phyloP scores from a whole-genome alignment of 768 basidiomycete species.

The Tylopilus balloui region DNA sequence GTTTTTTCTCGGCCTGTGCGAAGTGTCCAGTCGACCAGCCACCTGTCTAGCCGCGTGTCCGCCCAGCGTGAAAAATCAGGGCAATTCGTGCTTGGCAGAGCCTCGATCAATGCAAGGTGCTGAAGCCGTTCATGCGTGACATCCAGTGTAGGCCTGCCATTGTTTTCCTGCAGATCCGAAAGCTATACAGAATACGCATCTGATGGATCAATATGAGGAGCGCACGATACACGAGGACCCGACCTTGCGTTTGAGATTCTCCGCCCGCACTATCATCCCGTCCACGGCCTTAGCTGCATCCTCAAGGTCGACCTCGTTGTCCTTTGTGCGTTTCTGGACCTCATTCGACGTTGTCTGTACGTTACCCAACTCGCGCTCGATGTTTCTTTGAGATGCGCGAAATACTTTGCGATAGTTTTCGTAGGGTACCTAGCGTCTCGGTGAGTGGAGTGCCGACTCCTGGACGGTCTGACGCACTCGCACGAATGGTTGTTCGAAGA shows the following conservation, averaged over 20 bases:
- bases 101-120: slow-evolving; percentile 64
- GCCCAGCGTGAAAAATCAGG: slow-evolving; percentile 73
- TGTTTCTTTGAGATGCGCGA: slow-evolving; percentile 71
- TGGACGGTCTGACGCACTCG: slow-evolving; percentile 42
- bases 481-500: slow-evolving; percentile 83
- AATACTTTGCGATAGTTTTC: slow-evolving; percentile 90
- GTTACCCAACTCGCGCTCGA: slow-evolving; percentile 72
- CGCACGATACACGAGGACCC: slow-evolving; percentile 17
- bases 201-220: slow-evolving; percentile 11
- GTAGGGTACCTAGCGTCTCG: slow-evolving; percentile 67
- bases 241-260: slow-evolving; percentile 87
- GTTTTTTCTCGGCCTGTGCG: slow-evolving; percentile 74
- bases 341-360: slow-evolving; percentile 57
- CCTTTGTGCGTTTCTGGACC: slow-evolving; percentile 44
- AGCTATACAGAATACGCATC: slow-evolving; percentile 35
- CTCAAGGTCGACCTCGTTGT: slow-evolving; percentile 39
- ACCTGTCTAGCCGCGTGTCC: slow-evolving; percentile 75
- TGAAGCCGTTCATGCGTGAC: slow-evolving; percentile 72
- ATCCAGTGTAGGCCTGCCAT: slow-evolving; percentile 55
- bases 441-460: slow-evolving; percentile 9
- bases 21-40: slow-evolving; percentile 91
- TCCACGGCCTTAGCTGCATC: slow-evolving; percentile 63
- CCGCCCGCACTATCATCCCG: slow-evolving; percentile 68
- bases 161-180: slow-evolving; percentile 43
- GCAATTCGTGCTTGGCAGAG: slow-evolving; percentile 45